Evolutionary conservation across 768 basidiomycete species (phyloP).

Genomic region (Mycena haematopus): DNA sequence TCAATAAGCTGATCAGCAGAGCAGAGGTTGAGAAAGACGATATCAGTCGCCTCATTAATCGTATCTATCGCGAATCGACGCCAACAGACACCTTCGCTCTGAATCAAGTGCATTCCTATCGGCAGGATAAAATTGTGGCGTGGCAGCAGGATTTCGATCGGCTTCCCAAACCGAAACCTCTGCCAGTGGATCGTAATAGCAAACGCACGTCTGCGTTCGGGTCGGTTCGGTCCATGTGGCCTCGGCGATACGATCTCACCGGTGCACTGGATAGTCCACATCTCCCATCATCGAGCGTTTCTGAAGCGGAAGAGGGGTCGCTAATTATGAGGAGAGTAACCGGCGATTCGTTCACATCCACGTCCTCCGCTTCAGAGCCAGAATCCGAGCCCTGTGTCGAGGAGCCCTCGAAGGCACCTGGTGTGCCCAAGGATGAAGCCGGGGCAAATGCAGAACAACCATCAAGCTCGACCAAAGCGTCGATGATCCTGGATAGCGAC

Average conservation of each 20-base stretch:
- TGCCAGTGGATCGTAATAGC: conserved; percentile 56
- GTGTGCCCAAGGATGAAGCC: background rate
- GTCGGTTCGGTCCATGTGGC: conserved; percentile 77
- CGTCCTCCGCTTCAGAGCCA: conserved; percentile 72
- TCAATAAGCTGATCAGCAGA: conserved; percentile 69
- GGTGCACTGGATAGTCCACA: conserved; percentile 60
- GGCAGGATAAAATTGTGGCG: conserved; percentile 94
- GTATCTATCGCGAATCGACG: conserved; percentile 79
- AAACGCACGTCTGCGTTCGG: conserved; percentile 70
- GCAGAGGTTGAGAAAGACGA: conserved; percentile 81
- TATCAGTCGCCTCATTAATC: conserved; percentile 73
- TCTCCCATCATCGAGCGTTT: conserved; percentile 68
- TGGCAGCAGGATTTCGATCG: conserved; percentile 95
- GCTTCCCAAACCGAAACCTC: conserved; percentile 72
- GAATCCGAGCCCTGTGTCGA: conserved; percentile 47
- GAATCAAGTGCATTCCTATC: conserved; percentile 82
- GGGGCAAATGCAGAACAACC: background rate
- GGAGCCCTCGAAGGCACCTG: conserved; percentile 17
- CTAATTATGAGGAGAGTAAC: conserved; percentile 54
- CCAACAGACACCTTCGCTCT: conserved; percentile 88
- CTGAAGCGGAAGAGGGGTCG: conserved; percentile 74
- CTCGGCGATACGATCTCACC: conserved; percentile 61
- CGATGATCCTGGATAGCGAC: conserved; percentile 17
- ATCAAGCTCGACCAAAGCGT: conserved; percentile 15
- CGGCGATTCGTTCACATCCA: conserved; percentile 62